These are phyloP conservation scores for Mycena maculata DNA, from an alignment of 768 basidiomycete genomes.

Conservation along the genomic window DNA sequence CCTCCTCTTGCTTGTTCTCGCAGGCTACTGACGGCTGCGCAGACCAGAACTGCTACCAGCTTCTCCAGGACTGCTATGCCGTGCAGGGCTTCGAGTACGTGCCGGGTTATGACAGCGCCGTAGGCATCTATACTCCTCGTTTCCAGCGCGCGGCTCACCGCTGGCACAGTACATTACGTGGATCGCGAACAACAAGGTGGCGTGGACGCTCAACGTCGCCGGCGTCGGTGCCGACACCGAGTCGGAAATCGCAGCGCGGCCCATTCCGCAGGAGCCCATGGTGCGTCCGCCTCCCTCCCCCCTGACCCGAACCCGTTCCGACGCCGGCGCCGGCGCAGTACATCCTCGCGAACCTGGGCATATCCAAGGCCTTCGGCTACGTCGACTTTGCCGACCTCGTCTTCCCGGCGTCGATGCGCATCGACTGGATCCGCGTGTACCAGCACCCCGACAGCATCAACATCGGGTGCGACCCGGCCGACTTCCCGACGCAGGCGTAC, in stretches of 20 bases:
- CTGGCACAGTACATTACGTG: constrained; percentile 69
- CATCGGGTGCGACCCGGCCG: constrained; percentile 76
- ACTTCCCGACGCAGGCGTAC: constrained; percentile 81
- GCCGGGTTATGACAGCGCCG: constrained; percentile 55
- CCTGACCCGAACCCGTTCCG: constrained; percentile 44
- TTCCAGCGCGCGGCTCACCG: constrained; percentile 40
- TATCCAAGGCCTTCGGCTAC: constrained; percentile 74
- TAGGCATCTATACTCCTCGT: constrained; percentile 48
- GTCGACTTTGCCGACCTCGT: constrained; percentile 68
- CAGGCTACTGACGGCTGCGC: not conserved
- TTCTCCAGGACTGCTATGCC: constrained; percentile 54
- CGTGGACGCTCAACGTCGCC: constrained; percentile 67
- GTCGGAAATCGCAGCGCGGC: constrained; percentile 66
- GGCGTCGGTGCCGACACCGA: constrained; percentile 63
- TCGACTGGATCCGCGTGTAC: constrained; percentile 89
- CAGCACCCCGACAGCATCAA: constrained; percentile 62
- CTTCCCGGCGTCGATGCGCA: constrained; percentile 71
- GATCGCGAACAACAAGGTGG: constrained; percentile 64
- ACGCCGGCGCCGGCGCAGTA: constrained; percentile 54
- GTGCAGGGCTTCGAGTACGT: constrained; percentile 68
- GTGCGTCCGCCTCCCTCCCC: constrained; percentile 44
- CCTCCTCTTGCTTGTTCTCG: constrained; percentile 31
- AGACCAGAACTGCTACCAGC: constrained; percentile 61
- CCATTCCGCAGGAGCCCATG: constrained; percentile 80
- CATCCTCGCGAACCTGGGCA: constrained; percentile 77